These are phyloP conservation scores for Beauveria sp. DNA, from an alignment of 2,329 filamentous ascomycete species.

Conservation along the genomic window DNA sequence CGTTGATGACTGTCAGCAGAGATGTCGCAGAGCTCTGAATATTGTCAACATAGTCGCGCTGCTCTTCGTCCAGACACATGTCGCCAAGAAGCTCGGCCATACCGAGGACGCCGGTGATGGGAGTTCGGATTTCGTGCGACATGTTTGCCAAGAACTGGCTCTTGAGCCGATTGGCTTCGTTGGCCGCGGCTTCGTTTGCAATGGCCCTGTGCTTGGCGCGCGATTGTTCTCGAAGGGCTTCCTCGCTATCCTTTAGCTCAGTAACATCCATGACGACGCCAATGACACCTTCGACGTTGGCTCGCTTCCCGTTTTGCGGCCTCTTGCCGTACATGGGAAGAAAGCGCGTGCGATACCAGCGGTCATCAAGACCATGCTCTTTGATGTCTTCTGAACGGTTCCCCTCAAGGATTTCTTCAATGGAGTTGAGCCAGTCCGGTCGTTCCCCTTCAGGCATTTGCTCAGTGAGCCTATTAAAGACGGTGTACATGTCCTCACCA, in stretches of 20 bases:
- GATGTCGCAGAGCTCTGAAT: conserved; percentile 75
- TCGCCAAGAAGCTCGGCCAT: conserved; percentile 70
- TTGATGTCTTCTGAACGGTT: conserved; percentile 51
- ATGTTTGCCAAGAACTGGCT: conserved; percentile 74
- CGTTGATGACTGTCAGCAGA: conserved; percentile 79
- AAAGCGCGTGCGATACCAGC: conserved; percentile 66
- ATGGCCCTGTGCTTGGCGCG: conserved; percentile 63
- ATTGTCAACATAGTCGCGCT: conserved; percentile 67
- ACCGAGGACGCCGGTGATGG: conserved; percentile 72
- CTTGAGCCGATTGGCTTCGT: conserved; percentile 73
- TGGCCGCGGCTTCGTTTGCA: conserved; percentile 69
- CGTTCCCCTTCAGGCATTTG: conserved; percentile 35
- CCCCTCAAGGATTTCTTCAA: conserved; percentile 59
- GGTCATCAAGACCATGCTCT: conserved; percentile 53
- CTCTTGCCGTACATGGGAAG: conserved; percentile 56
- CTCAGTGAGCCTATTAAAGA: conserved; percentile 47
- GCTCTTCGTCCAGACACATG: conserved; percentile 60
- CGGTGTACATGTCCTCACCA: conserved; percentile 55
- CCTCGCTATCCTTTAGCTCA: conserved; percentile 57
- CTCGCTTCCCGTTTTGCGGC: conserved; percentile 40
- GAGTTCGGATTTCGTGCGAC: conserved; percentile 73
- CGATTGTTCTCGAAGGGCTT: conserved; percentile 54
- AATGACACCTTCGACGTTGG: conserved; percentile 59
- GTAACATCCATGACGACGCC: conserved; percentile 77
- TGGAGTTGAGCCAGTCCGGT: conserved; percentile 45